A percentile compares a stretch with the other conserved stretches of the same genome.
These are phyloP conservation scores for Fusarium brachygibbosum DNA, from an alignment of 2,329 filamentous ascomycete species.

Conservation along the genomic window DNA sequence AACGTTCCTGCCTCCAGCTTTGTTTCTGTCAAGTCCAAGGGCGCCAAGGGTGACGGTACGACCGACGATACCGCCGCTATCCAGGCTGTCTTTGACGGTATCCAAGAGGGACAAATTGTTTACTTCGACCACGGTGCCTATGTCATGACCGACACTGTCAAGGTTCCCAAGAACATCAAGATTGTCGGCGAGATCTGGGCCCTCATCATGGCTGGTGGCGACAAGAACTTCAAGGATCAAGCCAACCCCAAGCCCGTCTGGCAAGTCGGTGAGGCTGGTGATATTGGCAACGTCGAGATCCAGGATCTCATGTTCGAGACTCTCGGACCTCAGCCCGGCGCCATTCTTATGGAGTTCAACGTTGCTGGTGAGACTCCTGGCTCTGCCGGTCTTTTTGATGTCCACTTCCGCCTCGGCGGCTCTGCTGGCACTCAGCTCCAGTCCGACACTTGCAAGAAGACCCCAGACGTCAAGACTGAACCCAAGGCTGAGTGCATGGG, in stretches of 20 bases:
- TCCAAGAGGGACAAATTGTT: constrained; percentile 73
- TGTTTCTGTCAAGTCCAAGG: constrained; percentile 83
- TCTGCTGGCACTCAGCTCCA: constrained; percentile 86
- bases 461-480: constrained; percentile 71
- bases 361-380: constrained; percentile 76
- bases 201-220: constrained; percentile 85
- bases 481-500: constrained; percentile 78
- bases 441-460: constrained; percentile 83
- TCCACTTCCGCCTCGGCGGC: constrained; percentile 94
- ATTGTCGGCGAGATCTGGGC: constrained; percentile 95
- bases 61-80: constrained; percentile 91
- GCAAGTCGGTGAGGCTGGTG: constrained; percentile 83
- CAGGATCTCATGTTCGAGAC: constrained; percentile 90
- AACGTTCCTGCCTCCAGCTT: constrained; percentile 76
- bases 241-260: constrained; percentile 85
- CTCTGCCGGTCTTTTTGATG: constrained; percentile 88
- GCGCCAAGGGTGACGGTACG: constrained; percentile 87
- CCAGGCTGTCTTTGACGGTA: constrained; percentile 80
- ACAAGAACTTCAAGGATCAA: constrained; percentile 77
- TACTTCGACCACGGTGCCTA: constrained; percentile 84
- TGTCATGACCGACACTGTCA: constrained; percentile 76
- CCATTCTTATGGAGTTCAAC: constrained; percentile 94
- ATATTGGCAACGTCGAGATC: constrained; percentile 86
- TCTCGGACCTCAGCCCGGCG: constrained; percentile 84
- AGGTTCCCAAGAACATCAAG: constrained; percentile 82